Conservation (phyloP, 257 asterid species). For the Solanum gracilifrons region DNA sequence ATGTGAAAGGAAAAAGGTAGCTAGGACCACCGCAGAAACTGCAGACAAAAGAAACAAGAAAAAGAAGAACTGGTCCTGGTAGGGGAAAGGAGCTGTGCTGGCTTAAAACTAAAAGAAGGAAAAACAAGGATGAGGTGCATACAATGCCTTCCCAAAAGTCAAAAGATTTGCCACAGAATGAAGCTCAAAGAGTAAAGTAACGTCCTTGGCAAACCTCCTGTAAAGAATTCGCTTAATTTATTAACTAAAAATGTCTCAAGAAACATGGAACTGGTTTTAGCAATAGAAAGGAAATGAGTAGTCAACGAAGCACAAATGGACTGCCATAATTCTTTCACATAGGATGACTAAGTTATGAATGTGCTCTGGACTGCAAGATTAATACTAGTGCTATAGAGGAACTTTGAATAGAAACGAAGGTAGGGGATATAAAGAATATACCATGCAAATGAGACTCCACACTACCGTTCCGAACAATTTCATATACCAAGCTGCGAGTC, state of each 20-base stretch:
- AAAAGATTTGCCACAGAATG: background rate
- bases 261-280: background rate
- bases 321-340: background rate
- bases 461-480: slow-evolving; percentile 83
- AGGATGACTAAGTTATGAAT: background rate
- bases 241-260: background rate
- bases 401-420: background rate
- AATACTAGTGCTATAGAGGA: background rate
- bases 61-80: background rate
- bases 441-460: slow-evolving; percentile 99
- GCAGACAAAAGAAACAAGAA: background rate
- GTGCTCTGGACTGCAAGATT: background rate
- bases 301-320: background rate
- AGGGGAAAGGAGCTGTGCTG: background rate
- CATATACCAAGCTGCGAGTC: slow-evolving; percentile 83
- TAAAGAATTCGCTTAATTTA: background rate
- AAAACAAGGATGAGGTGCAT: background rate
- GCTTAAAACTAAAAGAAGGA: background rate
- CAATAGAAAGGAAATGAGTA: background rate
- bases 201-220: background rate
- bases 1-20: background rate
- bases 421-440: slow-evolving; percentile 13
- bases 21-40: background rate
- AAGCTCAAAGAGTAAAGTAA: background rate
- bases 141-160: background rate